Conservation (phyloP, 768 basidiomycete genomes). For the Postia placenta region DNA sequence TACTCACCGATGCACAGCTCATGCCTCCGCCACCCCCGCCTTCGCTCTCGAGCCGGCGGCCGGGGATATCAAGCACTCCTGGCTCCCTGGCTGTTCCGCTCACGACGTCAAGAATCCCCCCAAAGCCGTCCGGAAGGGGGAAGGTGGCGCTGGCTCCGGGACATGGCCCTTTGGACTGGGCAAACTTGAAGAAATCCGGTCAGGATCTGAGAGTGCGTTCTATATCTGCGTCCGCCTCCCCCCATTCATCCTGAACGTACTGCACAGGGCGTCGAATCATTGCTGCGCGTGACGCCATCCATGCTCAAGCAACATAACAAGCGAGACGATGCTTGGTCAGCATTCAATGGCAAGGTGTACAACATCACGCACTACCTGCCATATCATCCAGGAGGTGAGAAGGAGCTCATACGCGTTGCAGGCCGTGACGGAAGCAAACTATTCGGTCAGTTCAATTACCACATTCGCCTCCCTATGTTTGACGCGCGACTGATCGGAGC, state of each 20-base stretch:
- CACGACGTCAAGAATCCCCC: constrained; percentile 56
- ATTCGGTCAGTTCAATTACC: constrained; percentile 57
- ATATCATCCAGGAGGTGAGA: constrained; percentile 93
- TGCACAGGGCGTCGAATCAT: constrained; percentile 59
- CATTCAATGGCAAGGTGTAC: constrained; percentile 90
- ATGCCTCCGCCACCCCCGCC: constrained; percentile 42
- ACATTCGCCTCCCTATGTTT: constrained; percentile 1
- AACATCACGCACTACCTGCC: constrained; percentile 89
- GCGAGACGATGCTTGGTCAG: constrained; percentile 87
- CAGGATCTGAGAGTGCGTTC: constrained; percentile 64
- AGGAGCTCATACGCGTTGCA: constrained; percentile 90
- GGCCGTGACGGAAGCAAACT: constrained; percentile 93
- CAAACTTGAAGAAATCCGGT: constrained; percentile 77
- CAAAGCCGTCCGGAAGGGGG: constrained; percentile 47
- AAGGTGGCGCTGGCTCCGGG: constrained; percentile 93
- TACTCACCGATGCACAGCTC: constrained; percentile 46
- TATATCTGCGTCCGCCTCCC: background rate
- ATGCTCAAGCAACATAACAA: constrained; percentile 77
- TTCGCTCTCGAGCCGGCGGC: constrained; percentile 29
- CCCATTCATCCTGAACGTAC: too few relatives aligned
- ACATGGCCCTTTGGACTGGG: constrained; percentile 92
- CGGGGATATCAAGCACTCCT: constrained; percentile 24
- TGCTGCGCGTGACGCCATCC: constrained; percentile 69
- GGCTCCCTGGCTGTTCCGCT: constrained; percentile 47
- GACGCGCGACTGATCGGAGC: background rate